phyloP scores from a whole-genome alignment of 192 early-diverging fungal genomes.

The Coemansia sp. region DNA sequence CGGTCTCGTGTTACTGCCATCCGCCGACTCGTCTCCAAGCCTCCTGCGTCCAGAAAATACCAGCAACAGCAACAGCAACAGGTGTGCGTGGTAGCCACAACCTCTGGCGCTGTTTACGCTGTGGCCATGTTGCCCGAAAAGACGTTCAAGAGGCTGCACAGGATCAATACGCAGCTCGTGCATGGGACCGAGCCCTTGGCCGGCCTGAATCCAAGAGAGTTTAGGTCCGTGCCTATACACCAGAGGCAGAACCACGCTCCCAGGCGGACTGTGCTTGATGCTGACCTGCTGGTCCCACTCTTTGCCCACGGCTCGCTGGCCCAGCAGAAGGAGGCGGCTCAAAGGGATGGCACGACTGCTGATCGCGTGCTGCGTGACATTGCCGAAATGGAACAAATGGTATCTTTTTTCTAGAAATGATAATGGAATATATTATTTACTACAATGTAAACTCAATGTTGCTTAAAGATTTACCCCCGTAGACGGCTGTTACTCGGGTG shows the following conservation, averaged over 20 bases:
- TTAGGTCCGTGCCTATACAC: conserved; percentile 60
- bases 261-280: conserved; percentile 78
- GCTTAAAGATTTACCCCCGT: not conserved
- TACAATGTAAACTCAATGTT: too few species aligned
- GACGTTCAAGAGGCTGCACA: conserved; percentile 84
- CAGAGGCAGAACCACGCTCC: conserved; percentile 70
- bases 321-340: conserved; percentile 80
- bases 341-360: conserved; percentile 80
- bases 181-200: conserved; percentile 76
- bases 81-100: conserved; percentile 54
- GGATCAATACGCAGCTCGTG: conserved; percentile 81
- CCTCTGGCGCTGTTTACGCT: conserved; percentile 14
- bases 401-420: conserved; percentile 16
- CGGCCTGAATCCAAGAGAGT: conserved; percentile 91
- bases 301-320: conserved; percentile 62
- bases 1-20: conserved; percentile 73
- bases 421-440: not conserved
- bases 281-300: conserved; percentile 72
- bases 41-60: conserved; percentile 9
- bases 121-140: conserved; percentile 77
- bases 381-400: conserved; percentile 18
- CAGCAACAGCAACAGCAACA: too few species aligned
- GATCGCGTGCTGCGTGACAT: conserved; percentile 64
- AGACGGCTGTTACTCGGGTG: too few species aligned
- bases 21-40: conserved; percentile 53